Percentiles rank a stretch among this genome's conserved stretches.
Conservation (phyloP, 495 filamentous ascomycete genomes). For the Hypoxylon perforatum region DNA sequence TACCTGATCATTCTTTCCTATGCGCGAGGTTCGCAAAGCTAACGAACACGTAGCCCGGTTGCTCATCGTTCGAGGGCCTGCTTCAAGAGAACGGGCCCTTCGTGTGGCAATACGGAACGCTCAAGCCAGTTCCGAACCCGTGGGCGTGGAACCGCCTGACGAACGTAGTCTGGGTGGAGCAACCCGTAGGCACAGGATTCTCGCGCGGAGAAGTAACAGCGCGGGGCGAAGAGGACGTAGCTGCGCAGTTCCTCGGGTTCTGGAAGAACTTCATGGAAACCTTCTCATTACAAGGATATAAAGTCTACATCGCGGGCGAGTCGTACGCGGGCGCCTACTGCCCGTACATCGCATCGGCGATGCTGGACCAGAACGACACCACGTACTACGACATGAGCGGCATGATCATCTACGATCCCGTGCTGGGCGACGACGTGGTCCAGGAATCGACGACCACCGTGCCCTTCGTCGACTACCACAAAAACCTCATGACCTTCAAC, state of each 20-base stretch:
- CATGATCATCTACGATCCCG: constrained; percentile 78
- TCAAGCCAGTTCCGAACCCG: constrained; percentile 66
- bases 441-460: constrained; percentile 68
- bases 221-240: constrained; percentile 72
- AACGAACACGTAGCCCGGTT: constrained; percentile 58
- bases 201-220: constrained; percentile 72
- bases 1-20: too few relatives aligned
- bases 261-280: constrained; percentile 77
- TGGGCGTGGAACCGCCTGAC: constrained; percentile 76
- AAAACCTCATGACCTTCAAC: constrained; percentile 74
- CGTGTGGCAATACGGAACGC: constrained; percentile 69
- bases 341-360: constrained; percentile 81
- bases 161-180: constrained; percentile 76
- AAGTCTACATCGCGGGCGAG: constrained; percentile 77
- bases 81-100: constrained; percentile 75
- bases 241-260: constrained; percentile 75
- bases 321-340: constrained; percentile 82
- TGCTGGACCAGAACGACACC: constrained; percentile 76
- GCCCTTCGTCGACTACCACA: constrained; percentile 73
- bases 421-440: constrained; percentile 66
- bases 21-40: neutral
- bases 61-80: constrained; percentile 73
- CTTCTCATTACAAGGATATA: constrained; percentile 71
- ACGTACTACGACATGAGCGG: constrained; percentile 74
- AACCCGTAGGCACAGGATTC: constrained; percentile 82